phyloP scores from a whole-genome alignment of 2,329 filamentous ascomycete genomes.

The Epichloe sp. region DNA sequence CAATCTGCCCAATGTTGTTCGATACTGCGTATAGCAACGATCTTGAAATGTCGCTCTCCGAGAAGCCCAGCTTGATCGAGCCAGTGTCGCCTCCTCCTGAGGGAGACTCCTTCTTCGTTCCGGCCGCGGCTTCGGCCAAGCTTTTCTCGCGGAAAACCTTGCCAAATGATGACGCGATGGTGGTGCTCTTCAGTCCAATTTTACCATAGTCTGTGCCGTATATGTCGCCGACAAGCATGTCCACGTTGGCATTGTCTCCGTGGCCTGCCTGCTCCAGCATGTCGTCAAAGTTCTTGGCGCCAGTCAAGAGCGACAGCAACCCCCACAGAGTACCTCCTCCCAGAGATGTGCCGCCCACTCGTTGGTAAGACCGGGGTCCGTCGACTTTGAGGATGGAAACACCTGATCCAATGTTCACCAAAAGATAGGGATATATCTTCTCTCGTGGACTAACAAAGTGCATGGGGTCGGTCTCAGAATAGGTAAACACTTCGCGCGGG shows the following conservation, averaged over 20 bases:
- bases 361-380: constrained; percentile 71
- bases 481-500: constrained; percentile 91
- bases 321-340: constrained; percentile 98
- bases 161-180: constrained; percentile 91
- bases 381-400: constrained; percentile 97
- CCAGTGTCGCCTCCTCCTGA: constrained; percentile 29
- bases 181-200: constrained; percentile 88
- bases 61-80: constrained; percentile 42
- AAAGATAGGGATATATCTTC: constrained; percentile 82
- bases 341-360: constrained; percentile 87
- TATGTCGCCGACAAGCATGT: constrained; percentile 95
- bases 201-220: constrained; percentile 94
- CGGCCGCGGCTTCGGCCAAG: constrained; percentile 64
- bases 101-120: constrained; percentile 51
- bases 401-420: constrained; percentile 96
- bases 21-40: constrained; percentile 90
- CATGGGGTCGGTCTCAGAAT: constrained; percentile 84
- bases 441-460: constrained; percentile 71
- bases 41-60: constrained; percentile 72
- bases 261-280: constrained; percentile 87
- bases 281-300: constrained; percentile 91
- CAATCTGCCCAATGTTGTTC: constrained; percentile 97
- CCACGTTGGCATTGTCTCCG: constrained; percentile 85
- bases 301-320: constrained; percentile 77
- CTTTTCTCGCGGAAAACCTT: constrained; percentile 93